Evolutionary conservation across 768 basidiomycete species (phyloP), one percentile per base, ranked within the genome.

Genomic region (Mycena latifolia): DNA sequence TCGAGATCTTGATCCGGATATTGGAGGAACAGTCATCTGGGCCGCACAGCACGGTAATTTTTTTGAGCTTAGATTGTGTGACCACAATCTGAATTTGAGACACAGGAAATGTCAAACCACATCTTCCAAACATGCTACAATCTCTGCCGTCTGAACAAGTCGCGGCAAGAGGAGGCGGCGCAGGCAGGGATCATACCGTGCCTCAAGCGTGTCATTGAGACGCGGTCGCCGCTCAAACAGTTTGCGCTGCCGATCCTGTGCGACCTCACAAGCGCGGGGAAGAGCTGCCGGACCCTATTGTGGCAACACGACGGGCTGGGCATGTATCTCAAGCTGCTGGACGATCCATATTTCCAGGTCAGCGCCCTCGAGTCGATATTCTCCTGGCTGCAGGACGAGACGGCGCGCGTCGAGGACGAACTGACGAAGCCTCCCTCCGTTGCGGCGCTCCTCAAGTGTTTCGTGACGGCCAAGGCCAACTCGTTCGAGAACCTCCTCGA

Each of bases 81-180:
- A 24, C 15, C 5, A n/a, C 35, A 39, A 33, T 35, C 60, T 74
- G 27, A 60, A 27, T 28, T 52, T 50, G 35, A 5, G 37, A 35
- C 27, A 55, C 74, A 98, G 95, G 97, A 99, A 87, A 93, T 98
- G 78, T 92, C 94, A 54, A 99, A 98, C 69, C 95, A 98, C 72
- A 89, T 98, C 65, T 96, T 99, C 85, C 96, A 98, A 78, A 95
- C 96, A 3, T 95, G 96, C 73, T 99, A 94, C 82, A 97, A 97
- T 71, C 90, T 99, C 20, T 98, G 96, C 75, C 89, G 96, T 8
- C 81, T 99, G 65, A 96, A 96, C 79, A 98, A 98, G 78, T 88
- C 89, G 3, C 85, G 98, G 55, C 97, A 99, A 77, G 98, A 98
- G 78, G 98, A 99, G 77, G 96, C 98, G 15, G 97, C 96, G 2